Evolutionary conservation across 2,329 filamentous ascomycete genomes (phyloP).

Genomic region (Cryphonectria parasitica): DNA sequence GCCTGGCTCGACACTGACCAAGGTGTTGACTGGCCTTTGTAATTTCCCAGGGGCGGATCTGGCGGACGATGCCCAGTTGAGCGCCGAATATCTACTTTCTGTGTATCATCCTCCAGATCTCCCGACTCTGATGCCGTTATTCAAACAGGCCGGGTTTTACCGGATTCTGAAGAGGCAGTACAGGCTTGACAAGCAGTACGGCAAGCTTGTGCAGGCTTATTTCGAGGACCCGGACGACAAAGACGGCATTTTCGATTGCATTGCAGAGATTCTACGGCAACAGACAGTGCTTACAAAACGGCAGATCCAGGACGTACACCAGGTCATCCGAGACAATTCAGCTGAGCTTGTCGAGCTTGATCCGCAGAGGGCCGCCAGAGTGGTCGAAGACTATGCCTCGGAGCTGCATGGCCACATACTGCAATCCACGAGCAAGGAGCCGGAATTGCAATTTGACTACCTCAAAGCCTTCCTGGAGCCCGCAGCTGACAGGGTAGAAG

Average conservation of each 20-base stretch:
- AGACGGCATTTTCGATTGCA: conserved; percentile 75
- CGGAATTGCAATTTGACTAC: conserved; percentile 74
- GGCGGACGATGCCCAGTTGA: conserved; percentile 94
- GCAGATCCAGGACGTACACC: conserved; percentile 72
- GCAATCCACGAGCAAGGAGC: conserved; percentile 61
- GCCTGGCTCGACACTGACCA: conserved; percentile 81
- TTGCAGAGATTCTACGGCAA: conserved; percentile 73
- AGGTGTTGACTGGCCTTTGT: conserved; percentile 81
- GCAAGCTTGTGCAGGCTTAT: conserved; percentile 76
- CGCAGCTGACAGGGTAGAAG: conserved; percentile 41
- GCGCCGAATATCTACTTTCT: conserved; percentile 91
- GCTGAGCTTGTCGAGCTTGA: conserved; percentile 69
- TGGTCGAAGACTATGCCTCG: conserved; percentile 63
- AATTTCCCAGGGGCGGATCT: conserved; percentile 79
- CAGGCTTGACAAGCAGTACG: conserved; percentile 76
- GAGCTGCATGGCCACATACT: conserved; percentile 71
- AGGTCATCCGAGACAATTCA: conserved; percentile 68
- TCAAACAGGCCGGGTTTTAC: conserved; percentile 82
- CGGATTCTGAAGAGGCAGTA: conserved; percentile 91
- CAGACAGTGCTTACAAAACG: conserved; percentile 66
- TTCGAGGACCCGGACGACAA: conserved; percentile 84
- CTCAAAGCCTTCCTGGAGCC: conserved; percentile 76
- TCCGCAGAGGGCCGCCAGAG: conserved; percentile 65
- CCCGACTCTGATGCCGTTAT: conserved; percentile 72
- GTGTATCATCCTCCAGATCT: conserved; percentile 90